Conservation (phyloP, 345 rosid species). For the Salix arbutifolia region DNA sequence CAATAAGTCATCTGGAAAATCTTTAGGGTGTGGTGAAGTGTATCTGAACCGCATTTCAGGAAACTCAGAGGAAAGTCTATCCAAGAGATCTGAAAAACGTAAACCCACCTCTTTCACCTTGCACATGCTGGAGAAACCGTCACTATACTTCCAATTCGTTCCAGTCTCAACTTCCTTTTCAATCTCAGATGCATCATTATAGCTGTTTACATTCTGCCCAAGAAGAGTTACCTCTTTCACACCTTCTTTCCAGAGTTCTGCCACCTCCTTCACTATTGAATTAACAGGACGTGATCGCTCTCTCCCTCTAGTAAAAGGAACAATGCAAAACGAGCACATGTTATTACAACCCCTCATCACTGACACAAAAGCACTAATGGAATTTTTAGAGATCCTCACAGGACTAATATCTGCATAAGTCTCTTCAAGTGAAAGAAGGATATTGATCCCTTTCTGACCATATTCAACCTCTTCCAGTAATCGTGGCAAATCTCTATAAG, state of each 20-base stretch:
- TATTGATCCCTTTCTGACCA: constrained; percentile 90
- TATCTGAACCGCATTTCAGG: constrained; percentile 97
- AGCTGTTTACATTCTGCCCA: constrained; percentile 95
- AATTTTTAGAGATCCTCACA: constrained; percentile 60
- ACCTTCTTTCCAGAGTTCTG: constrained; percentile 73
- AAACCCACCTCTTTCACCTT: constrained; percentile 76
- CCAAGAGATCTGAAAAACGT: constrained; percentile 86
- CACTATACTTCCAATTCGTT: constrained; percentile 62
- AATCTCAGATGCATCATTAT: constrained; percentile 60
- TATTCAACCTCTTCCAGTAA: constrained; percentile 78
- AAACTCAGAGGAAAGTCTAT: constrained; percentile 68
- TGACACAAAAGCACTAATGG: constrained; percentile 77
- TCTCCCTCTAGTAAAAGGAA: constrained; percentile 93
- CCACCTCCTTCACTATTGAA: constrained; percentile 81
- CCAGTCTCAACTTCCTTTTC: constrained; percentile 66
- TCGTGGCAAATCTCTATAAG: constrained; percentile 85
- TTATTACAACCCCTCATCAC: constrained; percentile 97
- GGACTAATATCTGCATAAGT: constrained; percentile 88
- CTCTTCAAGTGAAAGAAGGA: constrained; percentile 92
- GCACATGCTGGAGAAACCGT: constrained; percentile 80
- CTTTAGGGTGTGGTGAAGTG: constrained; percentile 97
- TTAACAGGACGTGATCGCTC: constrained; percentile 87
- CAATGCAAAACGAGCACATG: constrained; percentile 95
- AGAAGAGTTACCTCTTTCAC: constrained; percentile 91
- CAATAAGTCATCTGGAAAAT: constrained; percentile 76